These are phyloP conservation scores for Pythium aphanidermatum DNA, from an alignment of 352 stramenopile species.

Conservation along the genomic window DNA sequence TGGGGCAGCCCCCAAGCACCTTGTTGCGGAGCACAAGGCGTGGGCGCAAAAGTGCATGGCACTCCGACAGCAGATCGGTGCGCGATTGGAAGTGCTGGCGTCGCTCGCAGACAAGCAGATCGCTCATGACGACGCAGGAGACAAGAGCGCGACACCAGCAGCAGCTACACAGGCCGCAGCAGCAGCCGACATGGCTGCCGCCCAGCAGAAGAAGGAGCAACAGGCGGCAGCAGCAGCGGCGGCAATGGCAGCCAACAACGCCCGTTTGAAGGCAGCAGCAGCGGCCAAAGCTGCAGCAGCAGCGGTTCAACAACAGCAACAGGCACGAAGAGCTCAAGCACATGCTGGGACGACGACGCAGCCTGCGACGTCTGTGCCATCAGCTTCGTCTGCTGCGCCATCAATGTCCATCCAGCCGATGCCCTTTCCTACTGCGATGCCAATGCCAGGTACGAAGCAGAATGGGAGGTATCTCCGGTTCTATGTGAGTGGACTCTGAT, in stretches of 20 bases:
- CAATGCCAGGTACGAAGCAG: too few relatives aligned
- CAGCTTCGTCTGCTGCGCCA: too few relatives aligned
- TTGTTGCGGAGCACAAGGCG: constrained; percentile 56
- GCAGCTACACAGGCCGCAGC: constrained; percentile 4
- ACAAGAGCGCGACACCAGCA: constrained; percentile 10
- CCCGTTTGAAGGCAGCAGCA: background rate
- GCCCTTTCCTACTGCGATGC: too few relatives aligned
- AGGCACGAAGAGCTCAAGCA: background rate
- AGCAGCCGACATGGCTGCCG: background rate
- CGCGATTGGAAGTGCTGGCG: constrained; percentile 63
- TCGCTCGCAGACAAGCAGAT: constrained; percentile 80
- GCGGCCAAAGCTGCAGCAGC: background rate
- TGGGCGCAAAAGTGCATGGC: constrained; percentile 61
- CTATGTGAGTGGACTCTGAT: too few relatives aligned
- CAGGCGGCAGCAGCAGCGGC: background rate
- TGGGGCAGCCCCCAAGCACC: constrained; percentile 42
- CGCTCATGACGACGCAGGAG: constrained; percentile 41
- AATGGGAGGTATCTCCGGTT: too few relatives aligned
- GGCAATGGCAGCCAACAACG: background rate
- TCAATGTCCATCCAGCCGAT: too few relatives aligned
- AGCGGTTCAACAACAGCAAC: background rate
- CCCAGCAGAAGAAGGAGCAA: background rate
- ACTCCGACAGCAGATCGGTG: constrained; percentile 65
- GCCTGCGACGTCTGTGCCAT: too few relatives aligned
- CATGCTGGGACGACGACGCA: too few relatives aligned